Evolutionary conservation across 1,284 basidiomycete genomes (phyloP).

Genomic region (Apiotrichum brassicae): DNA sequence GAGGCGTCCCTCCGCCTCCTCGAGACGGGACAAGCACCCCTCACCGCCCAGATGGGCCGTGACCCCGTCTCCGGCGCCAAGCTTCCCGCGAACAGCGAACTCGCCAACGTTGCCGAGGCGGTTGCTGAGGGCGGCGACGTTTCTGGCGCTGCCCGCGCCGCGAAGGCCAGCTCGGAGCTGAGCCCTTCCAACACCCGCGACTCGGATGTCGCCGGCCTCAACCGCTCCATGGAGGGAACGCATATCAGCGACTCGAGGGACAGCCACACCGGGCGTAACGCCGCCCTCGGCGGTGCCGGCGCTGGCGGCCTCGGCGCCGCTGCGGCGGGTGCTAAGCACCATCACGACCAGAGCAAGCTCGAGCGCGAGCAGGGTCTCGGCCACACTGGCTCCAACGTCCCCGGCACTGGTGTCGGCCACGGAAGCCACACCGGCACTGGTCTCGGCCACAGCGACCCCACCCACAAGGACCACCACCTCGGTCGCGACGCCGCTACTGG

Average conservation of each 20-base stretch:
- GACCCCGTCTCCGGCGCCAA: slow-evolving; percentile 2
- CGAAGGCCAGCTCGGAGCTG: background rate
- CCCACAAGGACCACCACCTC: too few species aligned
- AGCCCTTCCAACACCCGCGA: background rate
- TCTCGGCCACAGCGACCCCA: too few species aligned
- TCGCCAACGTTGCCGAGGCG: background rate
- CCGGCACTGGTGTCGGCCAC: too few species aligned
- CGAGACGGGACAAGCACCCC: slow-evolving; percentile 2
- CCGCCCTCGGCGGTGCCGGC: too few species aligned
- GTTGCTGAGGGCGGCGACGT: background rate
- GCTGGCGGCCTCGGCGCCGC: too few species aligned
- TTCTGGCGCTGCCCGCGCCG: background rate
- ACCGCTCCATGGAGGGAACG: background rate
- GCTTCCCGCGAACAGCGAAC: background rate
- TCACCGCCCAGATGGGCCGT: slow-evolving; percentile 2
- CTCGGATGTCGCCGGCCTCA: background rate
- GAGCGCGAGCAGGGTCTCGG: too few species aligned
- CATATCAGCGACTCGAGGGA: background rate
- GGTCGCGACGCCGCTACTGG: too few species aligned
- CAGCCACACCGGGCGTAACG: background rate
- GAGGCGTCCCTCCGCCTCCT: background rate
- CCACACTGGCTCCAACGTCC: too few species aligned
- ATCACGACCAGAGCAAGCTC: too few species aligned
- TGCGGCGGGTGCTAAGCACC: too few species aligned
- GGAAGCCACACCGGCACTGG: too few species aligned